Percentiles rank a stretch among this genome's conserved stretches.
phyloP scores from a whole-genome alignment of 164 flowering plant species.

The Magnolia officinalis region DNA sequence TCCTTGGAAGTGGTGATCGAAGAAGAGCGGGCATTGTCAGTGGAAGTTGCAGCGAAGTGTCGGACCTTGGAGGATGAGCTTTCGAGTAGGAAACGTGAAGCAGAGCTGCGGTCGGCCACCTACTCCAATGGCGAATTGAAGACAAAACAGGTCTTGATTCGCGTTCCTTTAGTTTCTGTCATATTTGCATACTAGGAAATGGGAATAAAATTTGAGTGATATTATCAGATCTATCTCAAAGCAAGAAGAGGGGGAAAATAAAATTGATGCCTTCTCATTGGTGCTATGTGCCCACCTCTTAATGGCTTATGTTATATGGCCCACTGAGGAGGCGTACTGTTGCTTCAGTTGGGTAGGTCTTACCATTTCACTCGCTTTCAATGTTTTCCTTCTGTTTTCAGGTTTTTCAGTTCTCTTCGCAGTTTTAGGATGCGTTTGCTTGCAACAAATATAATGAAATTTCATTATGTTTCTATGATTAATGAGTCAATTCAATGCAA shows the following conservation, averaged over 20 bases:
- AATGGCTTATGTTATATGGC: not conserved
- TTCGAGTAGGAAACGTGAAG: conserved; percentile 33
- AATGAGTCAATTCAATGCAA: too few relatives aligned
- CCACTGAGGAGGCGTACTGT: not conserved
- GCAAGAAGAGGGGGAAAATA: not conserved
- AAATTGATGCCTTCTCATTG: not conserved
- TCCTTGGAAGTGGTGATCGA: conserved; percentile 42
- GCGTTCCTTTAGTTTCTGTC: not conserved
- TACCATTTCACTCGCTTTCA: too few relatives aligned
- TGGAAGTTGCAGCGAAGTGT: conserved; percentile 37
- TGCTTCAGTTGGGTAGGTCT: not conserved
- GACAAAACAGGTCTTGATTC: conserved; percentile 51
- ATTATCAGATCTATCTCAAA: not conserved
- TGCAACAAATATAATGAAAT: too few relatives aligned
- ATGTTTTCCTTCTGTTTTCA: too few relatives aligned
- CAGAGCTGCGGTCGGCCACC: conserved; percentile 28
- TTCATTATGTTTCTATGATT: too few relatives aligned
- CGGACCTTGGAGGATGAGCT: conserved; percentile 53
- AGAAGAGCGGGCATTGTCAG: conserved; percentile 45
- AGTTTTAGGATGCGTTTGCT: too few relatives aligned
- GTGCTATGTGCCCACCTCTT: not conserved
- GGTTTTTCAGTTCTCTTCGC: too few relatives aligned
- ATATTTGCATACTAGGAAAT: not conserved
- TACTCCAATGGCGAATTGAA: conserved; percentile 42
- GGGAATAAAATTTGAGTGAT: not conserved